phyloP scores from a whole-genome alignment of 2,329 filamentous ascomycete species.

The Neonectria magnoliae region DNA sequence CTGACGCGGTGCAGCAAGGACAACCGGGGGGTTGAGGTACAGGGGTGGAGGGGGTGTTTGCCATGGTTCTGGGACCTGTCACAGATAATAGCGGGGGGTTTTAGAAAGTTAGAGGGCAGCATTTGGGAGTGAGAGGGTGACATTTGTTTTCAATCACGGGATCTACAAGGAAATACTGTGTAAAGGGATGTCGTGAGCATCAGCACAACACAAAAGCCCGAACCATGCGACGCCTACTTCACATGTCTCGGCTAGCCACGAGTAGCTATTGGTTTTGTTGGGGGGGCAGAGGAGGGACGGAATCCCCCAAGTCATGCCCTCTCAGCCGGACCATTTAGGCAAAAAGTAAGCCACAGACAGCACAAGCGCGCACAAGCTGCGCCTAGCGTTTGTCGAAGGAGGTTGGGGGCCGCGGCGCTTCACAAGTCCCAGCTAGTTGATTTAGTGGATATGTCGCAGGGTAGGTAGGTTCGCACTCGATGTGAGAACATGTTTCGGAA shows the following conservation, averaged over 20 bases:
- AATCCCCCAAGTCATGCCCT: not conserved
- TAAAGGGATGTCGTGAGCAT: slow-evolving; percentile 20
- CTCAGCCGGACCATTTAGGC: slow-evolving; percentile 9
- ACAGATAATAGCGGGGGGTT: not conserved
- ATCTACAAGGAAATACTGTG: slow-evolving; percentile 13
- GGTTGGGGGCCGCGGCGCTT: slow-evolving; percentile 5
- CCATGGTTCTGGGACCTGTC: not conserved
- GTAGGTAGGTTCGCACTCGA: not conserved
- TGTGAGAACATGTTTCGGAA: not conserved
- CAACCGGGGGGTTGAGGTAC: not conserved
- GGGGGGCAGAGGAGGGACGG: not conserved
- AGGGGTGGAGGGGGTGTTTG: not conserved
- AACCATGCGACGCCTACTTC: slow-evolving; percentile 5
- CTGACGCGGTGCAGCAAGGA: slow-evolving; percentile 35
- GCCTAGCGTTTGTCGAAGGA: not conserved
- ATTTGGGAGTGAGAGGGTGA: not conserved
- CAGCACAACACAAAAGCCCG: slow-evolving; percentile 4
- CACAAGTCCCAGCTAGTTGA: not conserved
- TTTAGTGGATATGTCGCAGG: not conserved
- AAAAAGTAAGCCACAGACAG: slow-evolving; percentile 3
- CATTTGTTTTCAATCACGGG: slow-evolving; percentile 8
- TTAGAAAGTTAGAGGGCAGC: not conserved
- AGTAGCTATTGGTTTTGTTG: not conserved
- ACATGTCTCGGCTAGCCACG: slow-evolving; percentile 12
- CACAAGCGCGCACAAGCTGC: not conserved